phyloP scores from a whole-genome alignment of 768 basidiomycete genomes.

The Megacollybia marginata region DNA sequence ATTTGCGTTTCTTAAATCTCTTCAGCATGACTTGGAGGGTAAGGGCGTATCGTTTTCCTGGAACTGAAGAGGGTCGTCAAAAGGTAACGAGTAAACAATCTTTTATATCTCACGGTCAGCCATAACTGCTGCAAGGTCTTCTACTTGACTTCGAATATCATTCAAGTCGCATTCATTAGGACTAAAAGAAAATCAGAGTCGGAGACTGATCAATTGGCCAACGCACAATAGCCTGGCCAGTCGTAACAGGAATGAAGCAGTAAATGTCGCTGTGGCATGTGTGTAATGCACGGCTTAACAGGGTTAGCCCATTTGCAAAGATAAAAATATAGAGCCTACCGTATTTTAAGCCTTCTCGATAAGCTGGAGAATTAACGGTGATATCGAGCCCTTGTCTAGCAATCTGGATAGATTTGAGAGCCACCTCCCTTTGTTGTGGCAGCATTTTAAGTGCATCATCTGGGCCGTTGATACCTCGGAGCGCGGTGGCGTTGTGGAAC shows the following conservation, averaged over 20 bases:
- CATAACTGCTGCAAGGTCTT: conserved; percentile 68
- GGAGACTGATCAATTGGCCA: neutral
- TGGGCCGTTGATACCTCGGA: conserved; percentile 77
- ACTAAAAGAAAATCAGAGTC: conserved; percentile 30
- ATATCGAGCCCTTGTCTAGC: conserved; percentile 78
- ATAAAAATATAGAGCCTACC: conserved; percentile 35
- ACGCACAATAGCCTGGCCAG: conserved; percentile 82
- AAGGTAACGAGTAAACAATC: neutral
- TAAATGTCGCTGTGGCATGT: conserved; percentile 90
- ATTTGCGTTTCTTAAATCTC: conserved; percentile 55
- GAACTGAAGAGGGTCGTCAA: conserved; percentile 42
- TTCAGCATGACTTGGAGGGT: conserved; percentile 89
- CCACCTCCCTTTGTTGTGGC: conserved; percentile 66
- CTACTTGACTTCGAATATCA: conserved; percentile 70
- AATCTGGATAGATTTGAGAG: conserved; percentile 76
- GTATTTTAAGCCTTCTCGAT: conserved; percentile 89
- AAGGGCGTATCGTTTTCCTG: conserved; percentile 87
- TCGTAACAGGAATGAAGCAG: conserved; percentile 84
- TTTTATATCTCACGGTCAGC: conserved; percentile 54
- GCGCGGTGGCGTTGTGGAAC: conserved; percentile 77
- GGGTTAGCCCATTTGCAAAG: neutral
- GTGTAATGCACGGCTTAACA: conserved; percentile 76
- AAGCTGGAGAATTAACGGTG: conserved; percentile 75
- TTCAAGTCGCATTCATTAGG: conserved; percentile 76
- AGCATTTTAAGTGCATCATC: conserved; percentile 86